Conservation (phyloP, 192 early-diverging fungal genomes). For the Podila epicladia region DNA sequence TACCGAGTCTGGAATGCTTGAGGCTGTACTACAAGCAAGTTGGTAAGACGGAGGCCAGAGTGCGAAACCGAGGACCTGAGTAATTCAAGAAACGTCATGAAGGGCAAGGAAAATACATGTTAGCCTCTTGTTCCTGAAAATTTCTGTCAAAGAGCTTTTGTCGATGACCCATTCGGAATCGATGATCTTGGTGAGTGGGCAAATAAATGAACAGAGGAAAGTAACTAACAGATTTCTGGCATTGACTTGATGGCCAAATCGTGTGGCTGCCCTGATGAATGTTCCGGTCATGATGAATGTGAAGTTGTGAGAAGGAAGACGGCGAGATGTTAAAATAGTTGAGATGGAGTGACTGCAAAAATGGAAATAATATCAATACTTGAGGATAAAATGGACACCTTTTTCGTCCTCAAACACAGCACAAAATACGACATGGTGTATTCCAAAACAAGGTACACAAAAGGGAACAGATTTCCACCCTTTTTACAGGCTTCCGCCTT, state of each 20-base stretch:
- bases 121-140: neutral
- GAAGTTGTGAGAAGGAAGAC: too few relatives aligned
- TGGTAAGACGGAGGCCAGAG: conserved; percentile 15
- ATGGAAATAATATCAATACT: too few relatives aligned
- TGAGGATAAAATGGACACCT: too few relatives aligned
- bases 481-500: too few relatives aligned
- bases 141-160: neutral
- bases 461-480: too few relatives aligned
- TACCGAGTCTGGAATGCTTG: conserved; percentile 21
- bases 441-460: too few relatives aligned
- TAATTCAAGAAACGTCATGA: neutral
- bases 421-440: too few relatives aligned
- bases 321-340: too few relatives aligned
- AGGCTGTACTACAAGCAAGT: conserved; percentile 11
- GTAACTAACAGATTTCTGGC: conserved; percentile 15
- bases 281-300: conserved; percentile 17
- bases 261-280: conserved; percentile 17
- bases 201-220: neutral
- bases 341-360: too few relatives aligned
- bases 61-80: conserved; percentile 14
- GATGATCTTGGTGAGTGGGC: neutral
- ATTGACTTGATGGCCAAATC: conserved; percentile 16
- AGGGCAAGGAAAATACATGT: neutral
- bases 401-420: too few relatives aligned
- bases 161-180: neutral